phyloP scores from a whole-genome alignment of 129 eudicot genomes.

The Lactuca sativa region DNA sequence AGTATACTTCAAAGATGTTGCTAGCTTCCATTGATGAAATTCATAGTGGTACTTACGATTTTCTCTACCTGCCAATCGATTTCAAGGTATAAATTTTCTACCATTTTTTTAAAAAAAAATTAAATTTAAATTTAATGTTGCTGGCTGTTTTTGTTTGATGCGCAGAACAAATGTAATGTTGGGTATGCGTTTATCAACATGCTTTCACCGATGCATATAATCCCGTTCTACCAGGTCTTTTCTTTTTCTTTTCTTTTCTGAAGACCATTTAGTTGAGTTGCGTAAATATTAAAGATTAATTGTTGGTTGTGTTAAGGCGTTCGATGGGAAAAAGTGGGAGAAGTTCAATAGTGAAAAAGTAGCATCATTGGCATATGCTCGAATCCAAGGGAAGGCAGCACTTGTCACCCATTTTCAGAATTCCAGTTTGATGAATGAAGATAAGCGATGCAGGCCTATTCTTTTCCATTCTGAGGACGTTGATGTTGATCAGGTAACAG shows the following conservation, averaged over 20 bases:
- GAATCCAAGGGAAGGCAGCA: conserved; percentile 88
- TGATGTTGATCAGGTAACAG: conserved; percentile 60
- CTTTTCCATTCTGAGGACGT: conserved; percentile 58
- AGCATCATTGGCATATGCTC: conserved; percentile 84
- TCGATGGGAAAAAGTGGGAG: conserved; percentile 91
- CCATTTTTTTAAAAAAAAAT: not conserved
- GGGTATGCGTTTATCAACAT: conserved; percentile 99
- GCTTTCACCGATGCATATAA: conserved; percentile 75
- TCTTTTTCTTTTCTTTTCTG: not conserved
- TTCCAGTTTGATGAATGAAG: conserved; percentile 93
- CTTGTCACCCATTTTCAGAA: conserved; percentile 84
- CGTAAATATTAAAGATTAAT: not conserved
- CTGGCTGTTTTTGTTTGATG: conserved; percentile 19
- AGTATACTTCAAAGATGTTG: conserved; percentile 98
- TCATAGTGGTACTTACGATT: conserved; percentile 86
- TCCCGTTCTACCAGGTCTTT: conserved; percentile 75
- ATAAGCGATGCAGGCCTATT: conserved; percentile 87
- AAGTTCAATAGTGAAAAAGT: conserved; percentile 91
- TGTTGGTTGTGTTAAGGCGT: conserved; percentile 45
- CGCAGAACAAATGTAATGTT: conserved; percentile 97
- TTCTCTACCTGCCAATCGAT: conserved; percentile 88
- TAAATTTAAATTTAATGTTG: too few relatives aligned
- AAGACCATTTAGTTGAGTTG: not conserved
- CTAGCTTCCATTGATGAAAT: conserved; percentile 83
- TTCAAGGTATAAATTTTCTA: conserved; percentile 58